Evolutionary conservation across 1,284 basidiomycete genomes (phyloP), one percentile per base, ranked within the genome.

Genomic region (Puccinia polysora): DNA sequence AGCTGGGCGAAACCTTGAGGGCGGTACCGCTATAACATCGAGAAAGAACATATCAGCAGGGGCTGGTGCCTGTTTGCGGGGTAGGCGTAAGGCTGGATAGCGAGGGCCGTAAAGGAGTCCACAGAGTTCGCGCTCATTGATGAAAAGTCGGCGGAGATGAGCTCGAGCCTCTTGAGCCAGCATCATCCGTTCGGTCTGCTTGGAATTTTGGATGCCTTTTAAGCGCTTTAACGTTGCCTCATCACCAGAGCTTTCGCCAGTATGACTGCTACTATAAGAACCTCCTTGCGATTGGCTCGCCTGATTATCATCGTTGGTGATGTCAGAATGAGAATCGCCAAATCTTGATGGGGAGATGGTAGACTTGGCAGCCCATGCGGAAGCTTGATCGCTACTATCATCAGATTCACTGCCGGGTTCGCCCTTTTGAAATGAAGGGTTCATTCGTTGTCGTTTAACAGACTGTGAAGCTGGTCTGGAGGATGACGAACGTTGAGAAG

Each of bases 31-130:
- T 36, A 99, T 80, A 67, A 90, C 92, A 45, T 95, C 90, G 83
- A 98, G 84, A 84, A 99, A 99, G 82, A 98, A 98, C 85, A 97
- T 92, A 79, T 96, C 94, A 56, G 92, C 89, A 52, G 88, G 90
- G 30, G 62, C 18, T 38, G 59, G 20, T 45, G 63, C n/a, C 75
- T 75, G 68, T 34, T 73, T 15, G 15, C 30, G 59, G 75, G 74
- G 55, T 74, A 73, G 30, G 75, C 56, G 69, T 68, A 28, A 30
- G 89, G 85, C 77, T 1, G 88, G 87, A 23, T 94, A 94, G 79
- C 97, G 95, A 60, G 91, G 87, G 43, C 94, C 93, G 80, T 91
- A 99, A 53, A 99, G 82, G 58, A 98, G 84, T 1, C 88, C 86
- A 78, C 90, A 93, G 75, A 96, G 86, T 38, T 86, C 83, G 0